These are phyloP conservation scores for Amphibolis antarctica DNA, from an alignment of 106 monocot genomes.

Conservation along the genomic window DNA sequence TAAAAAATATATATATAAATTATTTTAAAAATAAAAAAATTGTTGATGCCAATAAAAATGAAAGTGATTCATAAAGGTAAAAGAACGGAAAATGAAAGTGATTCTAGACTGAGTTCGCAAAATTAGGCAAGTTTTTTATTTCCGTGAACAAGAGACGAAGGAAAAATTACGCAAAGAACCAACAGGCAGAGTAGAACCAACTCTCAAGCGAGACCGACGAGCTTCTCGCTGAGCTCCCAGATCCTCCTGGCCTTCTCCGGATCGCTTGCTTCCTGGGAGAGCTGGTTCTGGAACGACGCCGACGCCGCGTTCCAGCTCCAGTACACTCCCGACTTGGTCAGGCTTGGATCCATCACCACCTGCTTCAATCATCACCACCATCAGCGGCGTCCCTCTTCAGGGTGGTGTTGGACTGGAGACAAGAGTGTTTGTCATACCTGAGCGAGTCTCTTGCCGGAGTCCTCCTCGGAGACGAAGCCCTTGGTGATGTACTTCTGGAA, in stretches of 20 bases:
- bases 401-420: no score
- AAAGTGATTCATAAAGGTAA: no score
- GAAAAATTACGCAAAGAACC: no score
- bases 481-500: conserved; percentile 99
- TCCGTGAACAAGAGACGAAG: no score
- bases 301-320: conserved; percentile 98
- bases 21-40: no score
- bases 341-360: conserved; percentile 80
- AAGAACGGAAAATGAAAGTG: no score
- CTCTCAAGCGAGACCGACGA: conserved; percentile 55
- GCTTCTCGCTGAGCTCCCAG: conserved; percentile 83
- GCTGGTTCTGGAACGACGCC: conserved; percentile 88
- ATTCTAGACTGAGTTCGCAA: no score
- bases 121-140: no score
- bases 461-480: conserved; percentile 85
- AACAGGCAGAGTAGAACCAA: neutral
- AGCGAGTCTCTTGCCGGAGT: conserved; percentile 76
- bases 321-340: conserved; percentile 89
- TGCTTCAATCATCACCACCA: conserved; percentile 17
- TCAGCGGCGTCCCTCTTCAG: no score
- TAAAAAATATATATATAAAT: no score
- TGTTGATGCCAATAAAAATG: no score
- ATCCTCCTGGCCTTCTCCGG: conserved; percentile 68
- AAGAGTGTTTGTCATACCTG: no score
- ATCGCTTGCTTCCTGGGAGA: conserved; percentile 84